phyloP scores from a whole-genome alignment of 2,329 filamentous ascomycete genomes.

The Penicillium aurantiogriseum region DNA sequence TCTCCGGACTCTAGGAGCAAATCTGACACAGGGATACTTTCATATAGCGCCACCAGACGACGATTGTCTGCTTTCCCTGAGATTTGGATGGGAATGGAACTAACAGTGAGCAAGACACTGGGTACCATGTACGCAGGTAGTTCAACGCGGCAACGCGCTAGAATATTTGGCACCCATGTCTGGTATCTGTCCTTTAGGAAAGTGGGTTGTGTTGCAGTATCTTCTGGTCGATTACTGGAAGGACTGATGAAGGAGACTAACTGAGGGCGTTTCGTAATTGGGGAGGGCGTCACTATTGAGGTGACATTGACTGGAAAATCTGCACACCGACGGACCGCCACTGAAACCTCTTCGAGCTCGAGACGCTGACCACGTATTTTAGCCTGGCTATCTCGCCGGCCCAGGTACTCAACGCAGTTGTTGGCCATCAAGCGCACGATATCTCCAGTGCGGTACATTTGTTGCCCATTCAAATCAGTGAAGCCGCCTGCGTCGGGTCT shows the following conservation, averaged over 20 bases:
- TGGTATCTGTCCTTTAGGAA: constrained; percentile 6
- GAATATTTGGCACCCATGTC: constrained; percentile 10
- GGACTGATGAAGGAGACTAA: constrained; percentile 13
- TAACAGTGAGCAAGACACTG: constrained; percentile 3
- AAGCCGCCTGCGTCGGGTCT: constrained; percentile 9
- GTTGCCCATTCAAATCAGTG: constrained; percentile 1
- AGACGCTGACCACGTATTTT: constrained; percentile 13
- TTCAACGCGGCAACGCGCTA: constrained; percentile 5
- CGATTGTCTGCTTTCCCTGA: constrained; percentile 16
- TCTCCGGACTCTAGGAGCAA: background rate
- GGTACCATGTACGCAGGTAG: constrained; percentile 17
- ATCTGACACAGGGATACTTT: constrained; percentile 10
- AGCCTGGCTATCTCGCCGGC: constrained; percentile 8
- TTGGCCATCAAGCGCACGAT: constrained; percentile 14
- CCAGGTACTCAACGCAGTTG: constrained; percentile 12
- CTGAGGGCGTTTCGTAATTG: constrained; percentile 15
- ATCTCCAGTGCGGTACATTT: constrained; percentile 12
- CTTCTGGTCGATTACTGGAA: background rate
- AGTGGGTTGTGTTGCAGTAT: background rate
- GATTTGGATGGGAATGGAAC: constrained; percentile 10
- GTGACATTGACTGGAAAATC: constrained; percentile 12
- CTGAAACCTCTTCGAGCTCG: constrained; percentile 11
- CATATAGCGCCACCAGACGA: constrained; percentile 10
- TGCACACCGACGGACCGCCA: constrained; percentile 8
- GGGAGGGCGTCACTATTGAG: constrained; percentile 15